Percentiles rank a stretch among this genome's conserved stretches.
Evolutionary conservation across 192 early-diverging fungal species (phyloP).

Genomic region (Coemansia sp.): DNA sequence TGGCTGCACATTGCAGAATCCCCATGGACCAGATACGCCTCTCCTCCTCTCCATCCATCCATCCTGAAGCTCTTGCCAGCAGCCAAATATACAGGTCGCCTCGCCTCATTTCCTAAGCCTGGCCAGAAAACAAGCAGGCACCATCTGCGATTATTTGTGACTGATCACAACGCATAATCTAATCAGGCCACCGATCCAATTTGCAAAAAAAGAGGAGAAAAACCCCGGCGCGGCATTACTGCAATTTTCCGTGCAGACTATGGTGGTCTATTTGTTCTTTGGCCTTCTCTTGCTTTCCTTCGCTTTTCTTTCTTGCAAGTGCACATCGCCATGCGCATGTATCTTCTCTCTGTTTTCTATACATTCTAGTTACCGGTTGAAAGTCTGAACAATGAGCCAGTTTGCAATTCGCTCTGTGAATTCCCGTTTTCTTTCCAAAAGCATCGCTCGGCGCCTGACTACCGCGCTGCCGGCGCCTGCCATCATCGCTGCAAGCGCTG

Average conservation of each 20-base stretch:
- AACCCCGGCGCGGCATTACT: no score
- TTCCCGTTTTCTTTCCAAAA: constrained; percentile 13
- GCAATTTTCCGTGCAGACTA: no score
- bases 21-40: neutral
- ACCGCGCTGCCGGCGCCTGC: neutral
- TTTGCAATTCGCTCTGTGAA: constrained; percentile 24
- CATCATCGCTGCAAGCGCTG: neutral
- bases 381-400: constrained; percentile 31
- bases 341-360: neutral
- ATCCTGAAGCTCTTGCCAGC: no score
- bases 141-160: no score
- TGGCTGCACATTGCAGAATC: constrained; percentile 2
- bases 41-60: no score
- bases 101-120: no score
- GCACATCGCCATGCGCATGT: no score
- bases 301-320: neutral
- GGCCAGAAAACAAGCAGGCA: no score
- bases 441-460: constrained; percentile 3
- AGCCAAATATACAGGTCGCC: no score
- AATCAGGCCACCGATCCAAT: no score
- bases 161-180: no score
- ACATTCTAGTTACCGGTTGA: neutral
- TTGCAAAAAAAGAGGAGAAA: neutral
- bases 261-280: neutral
- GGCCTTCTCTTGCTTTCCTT: neutral